These are phyloP conservation scores for Stachybotrys echinatus DNA, from an alignment of 2,329 filamentous ascomycete genomes.

Conservation along the genomic window DNA sequence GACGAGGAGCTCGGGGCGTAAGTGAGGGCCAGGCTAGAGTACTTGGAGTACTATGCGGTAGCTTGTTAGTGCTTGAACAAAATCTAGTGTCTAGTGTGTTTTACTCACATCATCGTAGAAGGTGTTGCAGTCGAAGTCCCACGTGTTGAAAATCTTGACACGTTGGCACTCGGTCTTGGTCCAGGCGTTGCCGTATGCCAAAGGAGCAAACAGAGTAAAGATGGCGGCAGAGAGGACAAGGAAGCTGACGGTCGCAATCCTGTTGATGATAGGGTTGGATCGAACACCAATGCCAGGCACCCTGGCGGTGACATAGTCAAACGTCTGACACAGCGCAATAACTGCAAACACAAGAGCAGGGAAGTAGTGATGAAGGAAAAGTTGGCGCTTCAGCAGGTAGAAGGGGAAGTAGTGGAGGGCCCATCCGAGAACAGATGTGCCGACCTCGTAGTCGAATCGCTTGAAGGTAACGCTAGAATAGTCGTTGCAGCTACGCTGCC, in stretches of 20 bases:
- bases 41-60: constrained; percentile 41
- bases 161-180: constrained; percentile 81
- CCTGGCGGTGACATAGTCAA: constrained; percentile 77
- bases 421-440: constrained; percentile 86
- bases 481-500: constrained; percentile 90
- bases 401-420: constrained; percentile 99
- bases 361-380: constrained; percentile 98
- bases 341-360: constrained; percentile 94
- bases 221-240: constrained; percentile 67
- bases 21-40: constrained; percentile 20
- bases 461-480: constrained; percentile 81
- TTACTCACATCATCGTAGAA: constrained; percentile 80
- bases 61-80: not conserved
- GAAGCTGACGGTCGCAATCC: constrained; percentile 67
- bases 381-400: constrained; percentile 94
- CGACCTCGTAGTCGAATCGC: constrained; percentile 96
- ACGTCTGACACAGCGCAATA: constrained; percentile 80
- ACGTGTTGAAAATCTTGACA: constrained; percentile 80
- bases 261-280: constrained; percentile 65
- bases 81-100: constrained; percentile 9
- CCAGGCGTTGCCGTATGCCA: constrained; percentile 92
- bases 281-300: constrained; percentile 63
- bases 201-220: constrained; percentile 80
- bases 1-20: constrained; percentile 15
- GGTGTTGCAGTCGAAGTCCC: constrained; percentile 98